Conservation (phyloP, 805 yeast species). For the Danielia oregonensis region DNA sequence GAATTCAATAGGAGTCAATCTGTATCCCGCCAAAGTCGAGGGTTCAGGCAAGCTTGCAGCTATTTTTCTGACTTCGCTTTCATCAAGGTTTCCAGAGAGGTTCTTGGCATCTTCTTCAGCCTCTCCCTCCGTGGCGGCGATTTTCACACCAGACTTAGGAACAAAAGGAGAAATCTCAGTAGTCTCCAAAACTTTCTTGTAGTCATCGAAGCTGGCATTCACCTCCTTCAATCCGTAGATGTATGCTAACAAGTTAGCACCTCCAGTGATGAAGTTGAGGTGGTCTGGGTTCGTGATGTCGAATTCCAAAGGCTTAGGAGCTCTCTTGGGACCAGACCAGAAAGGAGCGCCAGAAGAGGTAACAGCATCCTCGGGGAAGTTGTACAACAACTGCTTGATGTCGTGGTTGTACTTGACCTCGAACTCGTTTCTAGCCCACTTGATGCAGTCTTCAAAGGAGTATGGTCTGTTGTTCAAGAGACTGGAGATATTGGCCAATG, state of each 20-base stretch:
- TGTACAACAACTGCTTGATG: slow-evolving; percentile 83
- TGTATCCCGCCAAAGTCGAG: slow-evolving; percentile 80
- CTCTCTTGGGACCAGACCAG: slow-evolving; percentile 98
- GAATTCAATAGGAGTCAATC: slow-evolving; percentile 85
- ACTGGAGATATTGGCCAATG: slow-evolving; percentile 73
- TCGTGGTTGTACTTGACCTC: slow-evolving; percentile 83
- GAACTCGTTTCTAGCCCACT: slow-evolving; percentile 91
- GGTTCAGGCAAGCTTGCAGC: slow-evolving; percentile 86
- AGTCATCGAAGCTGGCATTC: slow-evolving; percentile 49
- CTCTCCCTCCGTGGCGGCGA: slow-evolving; percentile 83
- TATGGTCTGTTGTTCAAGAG: slow-evolving; percentile 80
- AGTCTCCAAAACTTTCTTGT: slow-evolving; percentile 49
- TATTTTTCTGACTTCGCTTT: slow-evolving; percentile 61
- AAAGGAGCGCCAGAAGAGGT: slow-evolving; percentile 90
- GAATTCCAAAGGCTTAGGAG: slow-evolving; percentile 82
- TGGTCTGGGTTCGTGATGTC: slow-evolving; percentile 76
- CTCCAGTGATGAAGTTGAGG: slow-evolving; percentile 78
- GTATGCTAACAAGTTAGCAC: slow-evolving; percentile 86
- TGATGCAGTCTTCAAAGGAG: slow-evolving; percentile 87
- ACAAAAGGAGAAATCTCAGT: slow-evolving; percentile 51
- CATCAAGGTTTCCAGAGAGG: slow-evolving; percentile 43
- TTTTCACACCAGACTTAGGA: slow-evolving; percentile 73
- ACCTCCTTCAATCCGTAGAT: slow-evolving; percentile 87
- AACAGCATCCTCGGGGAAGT: slow-evolving; percentile 91
- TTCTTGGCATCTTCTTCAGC: slow-evolving; percentile 73